These are phyloP conservation scores for Musa balbisiana DNA, from an alignment of 202 grass and related monocot genomes.

Conservation along the genomic window DNA sequence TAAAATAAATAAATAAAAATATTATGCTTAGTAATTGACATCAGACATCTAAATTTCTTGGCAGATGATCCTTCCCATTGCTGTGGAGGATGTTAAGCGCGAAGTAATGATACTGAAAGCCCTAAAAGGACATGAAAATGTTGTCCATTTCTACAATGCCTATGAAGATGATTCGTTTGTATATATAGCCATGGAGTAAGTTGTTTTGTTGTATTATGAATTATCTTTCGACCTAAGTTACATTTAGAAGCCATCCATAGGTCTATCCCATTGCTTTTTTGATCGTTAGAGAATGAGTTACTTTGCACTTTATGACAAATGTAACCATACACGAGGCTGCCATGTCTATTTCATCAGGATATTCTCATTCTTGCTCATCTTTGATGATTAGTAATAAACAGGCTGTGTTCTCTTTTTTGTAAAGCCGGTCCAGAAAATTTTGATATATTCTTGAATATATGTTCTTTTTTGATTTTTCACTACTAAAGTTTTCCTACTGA, in stretches of 20 bases:
- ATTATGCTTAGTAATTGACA: background rate
- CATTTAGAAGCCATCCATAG: background rate
- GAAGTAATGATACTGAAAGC: conserved; percentile 27
- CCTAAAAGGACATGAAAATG: conserved; percentile 19
- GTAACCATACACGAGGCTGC: too few relatives aligned
- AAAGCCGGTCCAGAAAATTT: too few relatives aligned
- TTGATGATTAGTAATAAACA: too few relatives aligned
- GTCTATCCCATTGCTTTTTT: background rate
- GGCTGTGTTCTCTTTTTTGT: too few relatives aligned
- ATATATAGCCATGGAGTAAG: conserved; percentile 26
- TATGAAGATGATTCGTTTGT: conserved; percentile 22
- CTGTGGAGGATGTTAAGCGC: conserved; percentile 23
- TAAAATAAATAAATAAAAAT: too few relatives aligned
- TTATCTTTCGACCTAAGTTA: background rate
- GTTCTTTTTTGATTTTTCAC: too few relatives aligned
- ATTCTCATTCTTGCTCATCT: too few relatives aligned
- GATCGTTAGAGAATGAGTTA: background rate
- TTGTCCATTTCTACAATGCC: conserved; percentile 19
- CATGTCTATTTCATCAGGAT: too few relatives aligned
- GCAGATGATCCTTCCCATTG: conserved; percentile 16
- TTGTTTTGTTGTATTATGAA: background rate
- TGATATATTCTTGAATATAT: too few relatives aligned
- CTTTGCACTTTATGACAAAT: background rate
- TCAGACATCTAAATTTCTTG: background rate
- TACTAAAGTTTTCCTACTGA: too few relatives aligned